Percentiles rank a stretch among this genome's conserved stretches.
These are phyloP conservation scores for Didymella arachidicola DNA, from an alignment of 2,329 filamentous ascomycete genomes.

Conservation along the genomic window DNA sequence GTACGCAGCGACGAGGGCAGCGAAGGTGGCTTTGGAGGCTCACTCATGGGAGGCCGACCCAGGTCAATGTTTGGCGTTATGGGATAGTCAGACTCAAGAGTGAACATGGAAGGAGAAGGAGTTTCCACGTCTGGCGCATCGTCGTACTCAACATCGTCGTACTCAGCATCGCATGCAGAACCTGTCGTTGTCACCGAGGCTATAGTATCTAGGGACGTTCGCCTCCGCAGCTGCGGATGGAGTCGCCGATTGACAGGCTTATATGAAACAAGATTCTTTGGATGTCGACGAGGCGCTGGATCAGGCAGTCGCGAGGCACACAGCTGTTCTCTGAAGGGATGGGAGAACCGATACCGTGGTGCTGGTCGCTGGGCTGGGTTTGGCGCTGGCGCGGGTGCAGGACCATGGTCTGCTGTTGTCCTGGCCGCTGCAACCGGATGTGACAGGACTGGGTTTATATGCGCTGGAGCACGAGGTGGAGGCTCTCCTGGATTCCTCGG, in stretches of 20 bases:
- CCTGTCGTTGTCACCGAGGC: conserved; percentile 39
- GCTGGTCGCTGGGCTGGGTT: conserved; percentile 5
- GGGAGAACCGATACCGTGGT: conserved; percentile 12
- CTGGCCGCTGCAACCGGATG: conserved; percentile 22
- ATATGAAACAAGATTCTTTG: conserved; percentile 31
- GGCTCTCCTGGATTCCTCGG: conserved; percentile 5
- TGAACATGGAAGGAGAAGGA: conserved; percentile 26
- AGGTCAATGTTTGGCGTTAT: conserved; percentile 15
- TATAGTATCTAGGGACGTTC: conserved; percentile 46
- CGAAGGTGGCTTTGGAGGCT: conserved; percentile 6
- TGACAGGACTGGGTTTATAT: conserved; percentile 31
- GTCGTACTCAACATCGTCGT: conserved; percentile 9
- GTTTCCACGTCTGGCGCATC: conserved; percentile 20
- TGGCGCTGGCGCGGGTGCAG: conserved; percentile 14
- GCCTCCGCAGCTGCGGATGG: conserved; percentile 31
- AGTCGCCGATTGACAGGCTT: conserved; percentile 31
- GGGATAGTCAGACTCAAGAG: conserved; percentile 15
- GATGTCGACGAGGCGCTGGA: conserved; percentile 23
- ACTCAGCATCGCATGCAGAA: conserved; percentile 26
- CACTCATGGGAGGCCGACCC: conserved; percentile 3
- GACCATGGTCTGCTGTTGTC: background rate
- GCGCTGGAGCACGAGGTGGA: conserved; percentile 21
- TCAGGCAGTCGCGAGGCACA: conserved; percentile 14
- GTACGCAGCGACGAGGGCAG: conserved; percentile 15
- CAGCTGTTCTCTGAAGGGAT: conserved; percentile 24